Base-by-base conservation (phyloP, 139 green algal species). In the Tetradesmus obliquus region DNA sequence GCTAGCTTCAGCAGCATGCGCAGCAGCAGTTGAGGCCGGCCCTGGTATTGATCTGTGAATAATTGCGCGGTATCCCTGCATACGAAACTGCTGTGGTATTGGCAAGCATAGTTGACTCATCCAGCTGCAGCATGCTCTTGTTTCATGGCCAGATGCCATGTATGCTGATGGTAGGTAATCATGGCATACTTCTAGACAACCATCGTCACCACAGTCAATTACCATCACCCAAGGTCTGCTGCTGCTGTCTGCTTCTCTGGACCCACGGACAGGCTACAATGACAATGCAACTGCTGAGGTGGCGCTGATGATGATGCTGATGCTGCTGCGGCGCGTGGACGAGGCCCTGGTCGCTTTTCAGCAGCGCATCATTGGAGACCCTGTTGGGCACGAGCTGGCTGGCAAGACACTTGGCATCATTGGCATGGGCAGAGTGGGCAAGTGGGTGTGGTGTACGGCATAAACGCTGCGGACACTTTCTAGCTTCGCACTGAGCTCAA, bases 351-450 rank as follows among this genome's bases (percentile, higher is more conserved):
- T 69, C 32, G 91, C 83, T 3, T 95, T 96, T 20, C 74, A 74
- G 60, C 1, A 81, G 54, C 69, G 86, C 0, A 76, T 91, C 15
- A 94, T 96, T 66, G 95, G 94, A 0, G 62, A 88, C 5, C 94
- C 94, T 0, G 87, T 94, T 20, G 94, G 94, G 0, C 57, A 82
- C 10, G 91, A 95, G 88, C 91, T 96, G 83, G 8, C 51, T 6
- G 94, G 94, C 71, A 95, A 95, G 89, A 94, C 87, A 53, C 86
- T 96, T 53, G 95, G 95, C 19, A 92, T 96, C 5, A 60, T 96
- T 45, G 95, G 95, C 55, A 92, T 94, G 71, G 95, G 95, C n/a
- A 22, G 69, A 0, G 92, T 96, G 45, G 95, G 95, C 17, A 76
- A 76, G 66, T 76, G 66, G 24, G 66, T 76, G 2, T 1, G 60